These are phyloP conservation scores for Colletotrichum falcatum DNA, from an alignment of 2,329 filamentous ascomycete species.

Conservation along the genomic window DNA sequence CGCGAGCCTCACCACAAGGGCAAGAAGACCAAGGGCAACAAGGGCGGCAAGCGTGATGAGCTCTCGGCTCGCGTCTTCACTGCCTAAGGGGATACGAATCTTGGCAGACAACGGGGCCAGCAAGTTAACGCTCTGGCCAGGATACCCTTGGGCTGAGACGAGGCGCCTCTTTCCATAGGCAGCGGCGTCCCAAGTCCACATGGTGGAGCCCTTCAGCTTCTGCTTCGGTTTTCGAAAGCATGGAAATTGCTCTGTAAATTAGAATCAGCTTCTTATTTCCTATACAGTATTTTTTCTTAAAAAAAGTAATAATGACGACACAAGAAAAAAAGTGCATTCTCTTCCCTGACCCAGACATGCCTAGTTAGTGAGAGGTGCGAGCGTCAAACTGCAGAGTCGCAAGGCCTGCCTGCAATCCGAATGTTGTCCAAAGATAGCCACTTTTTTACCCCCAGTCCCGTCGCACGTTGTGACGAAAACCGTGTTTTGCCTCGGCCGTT, in stretches of 20 bases:
- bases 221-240: slow-evolving; percentile 14
- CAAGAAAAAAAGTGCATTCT: slow-evolving; percentile 19
- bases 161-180: slow-evolving; percentile 5
- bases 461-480: slow-evolving; percentile 29
- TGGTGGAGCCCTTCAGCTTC: slow-evolving; percentile 15
- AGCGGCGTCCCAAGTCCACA: slow-evolving; percentile 14
- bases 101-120: slow-evolving; percentile 25
- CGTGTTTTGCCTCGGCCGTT: slow-evolving; percentile 27
- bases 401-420: slow-evolving; percentile 23
- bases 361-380: background rate
- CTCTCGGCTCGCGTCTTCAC: slow-evolving; percentile 27
- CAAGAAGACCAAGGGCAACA: slow-evolving; percentile 27
- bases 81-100: slow-evolving; percentile 19
- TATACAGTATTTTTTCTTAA: slow-evolving; percentile 12
- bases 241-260: slow-evolving; percentile 22
- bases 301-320: slow-evolving; percentile 35
- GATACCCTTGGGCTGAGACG: slow-evolving; percentile 19
- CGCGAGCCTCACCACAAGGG: slow-evolving; percentile 38
- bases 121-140: slow-evolving; percentile 22
- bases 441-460: no score
- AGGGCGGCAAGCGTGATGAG: slow-evolving; percentile 20
- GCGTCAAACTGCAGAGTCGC: slow-evolving; percentile 17
- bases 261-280: slow-evolving; percentile 33
- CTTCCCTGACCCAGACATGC: slow-evolving; percentile 9
- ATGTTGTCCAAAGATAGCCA: background rate